Base-by-base conservation (phyloP, 495 filamentous ascomycete genomes). In the Penicillium dipodomyicola region DNA sequence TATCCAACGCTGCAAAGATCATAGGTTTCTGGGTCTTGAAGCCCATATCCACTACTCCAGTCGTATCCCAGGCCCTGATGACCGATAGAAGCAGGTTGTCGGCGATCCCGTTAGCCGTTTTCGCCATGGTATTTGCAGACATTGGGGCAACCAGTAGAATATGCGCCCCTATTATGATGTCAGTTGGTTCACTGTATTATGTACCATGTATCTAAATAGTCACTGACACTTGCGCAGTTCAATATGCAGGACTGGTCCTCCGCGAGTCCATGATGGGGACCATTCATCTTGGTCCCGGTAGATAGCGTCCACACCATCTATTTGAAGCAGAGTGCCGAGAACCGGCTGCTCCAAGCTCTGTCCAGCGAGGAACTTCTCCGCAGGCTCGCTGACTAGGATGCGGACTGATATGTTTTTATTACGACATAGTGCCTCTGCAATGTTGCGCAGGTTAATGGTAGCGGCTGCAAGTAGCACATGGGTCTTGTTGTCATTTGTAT, bases 31-130 rank as follows among this genome's bases (percentile, higher is more conserved):
- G 61, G 9, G 39, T 35, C 35, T 68, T 71, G 41, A 69, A 61
- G 22, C 37, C 56, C 11, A 50, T 50, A 58, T 89, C 86, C 9
- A 87, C 75, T 46, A 72, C 64, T 27, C 83, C 84, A 17, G 84
- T 84, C 1, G 85, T 85, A 71, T 96, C 92, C 93, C 93, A 96
- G 1, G 92, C 92, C 23, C 92, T 75, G n/a, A 96, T 79, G 1
- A 93, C 86, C 35, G 80, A 84, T 10, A 82, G 77, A 4, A 96
- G 62, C 12, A 93, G 74, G 44, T 87, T 83, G 64, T 91, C 88
- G 4, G 80, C 76, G 33, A 90, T 72, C 1, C 91, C 91, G 14
- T 71, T 70, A 0, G 75, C 79, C 62, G 93, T 84, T 70, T 94
- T 96, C 1, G 89, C 91, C 59, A 97, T 69, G 4, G 84, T 85